Evolutionary conservation across 768 basidiomycete genomes (phyloP).

Genomic region (Cystobasidium onofrii): DNA sequence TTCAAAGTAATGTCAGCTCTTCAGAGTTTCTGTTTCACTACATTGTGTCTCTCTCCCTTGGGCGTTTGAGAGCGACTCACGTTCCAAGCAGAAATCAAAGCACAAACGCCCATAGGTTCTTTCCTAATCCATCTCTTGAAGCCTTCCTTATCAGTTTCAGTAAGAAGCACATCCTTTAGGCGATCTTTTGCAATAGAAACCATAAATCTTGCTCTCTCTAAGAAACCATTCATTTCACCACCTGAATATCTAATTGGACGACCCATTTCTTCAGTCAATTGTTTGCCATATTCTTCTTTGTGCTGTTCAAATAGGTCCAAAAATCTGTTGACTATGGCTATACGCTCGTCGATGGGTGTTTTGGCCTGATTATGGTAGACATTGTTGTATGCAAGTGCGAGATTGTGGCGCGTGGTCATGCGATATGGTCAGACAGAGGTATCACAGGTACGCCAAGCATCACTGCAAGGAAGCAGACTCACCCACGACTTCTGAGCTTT

Average conservation of each 20-base stretch:
- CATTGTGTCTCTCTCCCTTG: no score
- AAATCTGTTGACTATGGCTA: constrained; percentile 64
- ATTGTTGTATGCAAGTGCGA: not conserved
- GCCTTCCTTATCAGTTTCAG: constrained; percentile 70
- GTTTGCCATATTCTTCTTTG: constrained; percentile 59
- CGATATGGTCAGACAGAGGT: not conserved
- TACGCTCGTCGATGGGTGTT: constrained; percentile 56
- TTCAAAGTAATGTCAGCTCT: no score
- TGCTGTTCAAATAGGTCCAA: constrained; percentile 55
- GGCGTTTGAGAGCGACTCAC: constrained; percentile 51
- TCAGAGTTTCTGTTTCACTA: no score
- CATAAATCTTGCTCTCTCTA: constrained; percentile 76
- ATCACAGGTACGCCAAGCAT: not conserved
- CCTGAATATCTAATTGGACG: constrained; percentile 71
- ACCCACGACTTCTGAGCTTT: constrained; percentile 69
- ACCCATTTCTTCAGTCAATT: constrained; percentile 85
- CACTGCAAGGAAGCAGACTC: not conserved
- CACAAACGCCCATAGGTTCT: constrained; percentile 73
- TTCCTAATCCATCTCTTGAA: constrained; percentile 76
- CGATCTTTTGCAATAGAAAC: constrained; percentile 68
- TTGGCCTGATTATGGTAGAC: constrained; percentile 44
- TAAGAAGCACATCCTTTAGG: constrained; percentile 65
- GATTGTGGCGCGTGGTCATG: not conserved
- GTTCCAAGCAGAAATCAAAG: constrained; percentile 91
- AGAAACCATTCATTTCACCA: constrained; percentile 70